A percentile compares a stretch with the other conserved stretches of the same genome.
phyloP scores from a whole-genome alignment of 176 grass and related monocot species.

The Zizania latifolia region DNA sequence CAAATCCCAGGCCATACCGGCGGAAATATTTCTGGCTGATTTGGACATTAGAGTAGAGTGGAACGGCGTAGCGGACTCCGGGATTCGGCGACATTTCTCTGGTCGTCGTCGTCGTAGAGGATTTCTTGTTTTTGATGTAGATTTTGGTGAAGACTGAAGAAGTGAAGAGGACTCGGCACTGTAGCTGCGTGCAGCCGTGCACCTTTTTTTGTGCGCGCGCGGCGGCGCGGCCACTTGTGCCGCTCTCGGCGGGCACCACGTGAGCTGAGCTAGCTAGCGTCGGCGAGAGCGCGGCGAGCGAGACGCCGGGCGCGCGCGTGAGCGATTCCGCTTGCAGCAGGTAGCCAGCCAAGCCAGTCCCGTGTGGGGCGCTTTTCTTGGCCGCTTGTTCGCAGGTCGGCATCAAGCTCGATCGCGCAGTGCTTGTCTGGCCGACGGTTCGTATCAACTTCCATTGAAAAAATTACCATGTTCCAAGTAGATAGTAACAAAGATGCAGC shows the following conservation, averaged over 20 bases:
- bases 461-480: too few relatives aligned
- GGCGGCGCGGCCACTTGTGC: slow-evolving; percentile 15
- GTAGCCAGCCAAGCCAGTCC: too few relatives aligned
- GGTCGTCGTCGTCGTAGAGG: not conserved
- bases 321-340: too few relatives aligned
- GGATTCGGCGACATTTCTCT: not conserved
- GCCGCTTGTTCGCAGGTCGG: too few relatives aligned
- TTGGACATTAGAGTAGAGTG: too few relatives aligned
- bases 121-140: not conserved
- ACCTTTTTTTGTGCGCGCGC: not conserved
- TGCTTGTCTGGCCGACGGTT: too few relatives aligned
- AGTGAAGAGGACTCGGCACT: not conserved
- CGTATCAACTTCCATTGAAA: too few relatives aligned
- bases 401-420: too few relatives aligned
- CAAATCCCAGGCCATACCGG: slow-evolving; percentile 41
- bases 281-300: not conserved
- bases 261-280: not conserved
- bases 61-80: not conserved
- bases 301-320: too few relatives aligned
- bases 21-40: not conserved
- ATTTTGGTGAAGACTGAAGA: too few relatives aligned
- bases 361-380: too few relatives aligned
- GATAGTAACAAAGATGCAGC: too few relatives aligned
- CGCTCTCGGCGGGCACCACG: not conserved
- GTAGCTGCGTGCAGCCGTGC: not conserved